A percentile compares a stretch with the other conserved stretches of the same genome.
Evolutionary conservation across 2,329 filamentous ascomycete genomes (phyloP).

Genomic region (Emmonsiellopsis sp.): DNA sequence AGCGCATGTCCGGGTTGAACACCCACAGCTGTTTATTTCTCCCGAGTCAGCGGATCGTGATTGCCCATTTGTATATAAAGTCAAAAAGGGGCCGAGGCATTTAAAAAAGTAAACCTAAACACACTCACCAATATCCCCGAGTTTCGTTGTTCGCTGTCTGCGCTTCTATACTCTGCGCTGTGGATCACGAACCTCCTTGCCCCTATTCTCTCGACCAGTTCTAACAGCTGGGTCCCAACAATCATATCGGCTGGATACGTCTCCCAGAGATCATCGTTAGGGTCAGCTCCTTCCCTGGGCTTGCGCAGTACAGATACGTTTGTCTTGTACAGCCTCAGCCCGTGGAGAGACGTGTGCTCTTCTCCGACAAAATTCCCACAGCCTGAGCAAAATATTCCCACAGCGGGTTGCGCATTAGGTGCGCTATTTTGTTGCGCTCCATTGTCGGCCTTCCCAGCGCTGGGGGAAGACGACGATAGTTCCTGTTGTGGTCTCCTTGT

Average conservation of each 20-base stretch:
- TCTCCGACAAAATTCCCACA: slow-evolving; percentile 27
- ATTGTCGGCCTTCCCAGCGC: background rate
- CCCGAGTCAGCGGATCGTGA: background rate
- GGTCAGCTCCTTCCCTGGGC: slow-evolving; percentile 10
- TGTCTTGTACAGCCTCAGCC: slow-evolving; percentile 42
- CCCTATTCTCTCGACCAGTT: slow-evolving; percentile 47
- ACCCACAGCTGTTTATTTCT: slow-evolving; percentile 42
- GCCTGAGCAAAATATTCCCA: slow-evolving; percentile 20
- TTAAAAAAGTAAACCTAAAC: background rate
- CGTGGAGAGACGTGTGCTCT: slow-evolving; percentile 26
- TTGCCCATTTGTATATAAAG: background rate
- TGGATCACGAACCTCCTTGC: slow-evolving; percentile 48
- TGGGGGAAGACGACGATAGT: background rate
- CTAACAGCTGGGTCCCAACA: slow-evolving; percentile 48
- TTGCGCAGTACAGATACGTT: slow-evolving; percentile 25
- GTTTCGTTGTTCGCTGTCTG: slow-evolving; percentile 6
- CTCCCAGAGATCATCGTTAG: slow-evolving; percentile 23
- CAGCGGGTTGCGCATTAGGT: slow-evolving; percentile 23
- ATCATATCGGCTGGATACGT: slow-evolving; percentile 28
- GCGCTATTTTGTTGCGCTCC: slow-evolving; percentile 25
- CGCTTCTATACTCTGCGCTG: slow-evolving; percentile 15
- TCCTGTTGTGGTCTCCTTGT: background rate
- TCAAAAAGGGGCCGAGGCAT: background rate
- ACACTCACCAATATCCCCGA: slow-evolving; percentile 29
- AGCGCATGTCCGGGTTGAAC: slow-evolving; percentile 51